Evolutionary conservation across 495 filamentous ascomycete genomes (phyloP).

Genomic region (Parathielavia hyrcaniae): DNA sequence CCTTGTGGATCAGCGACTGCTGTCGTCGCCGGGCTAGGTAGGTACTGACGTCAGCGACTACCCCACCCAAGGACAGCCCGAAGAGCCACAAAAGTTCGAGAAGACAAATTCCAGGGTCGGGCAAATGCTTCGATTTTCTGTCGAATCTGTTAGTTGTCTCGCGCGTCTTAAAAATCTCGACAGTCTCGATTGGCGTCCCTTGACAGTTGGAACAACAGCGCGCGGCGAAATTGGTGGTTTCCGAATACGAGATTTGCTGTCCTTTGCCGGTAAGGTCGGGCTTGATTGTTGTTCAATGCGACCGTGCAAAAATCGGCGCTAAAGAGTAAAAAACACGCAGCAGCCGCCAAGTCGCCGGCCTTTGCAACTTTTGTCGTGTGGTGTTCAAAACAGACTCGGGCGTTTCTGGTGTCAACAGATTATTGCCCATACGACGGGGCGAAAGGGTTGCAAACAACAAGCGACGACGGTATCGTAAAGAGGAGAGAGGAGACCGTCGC

Average conservation of each 20-base stretch:
- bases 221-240: background rate
- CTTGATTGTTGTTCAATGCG: constrained; percentile 3
- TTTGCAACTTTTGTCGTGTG: background rate
- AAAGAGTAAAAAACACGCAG: constrained; percentile 1
- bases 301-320: constrained; percentile 14
- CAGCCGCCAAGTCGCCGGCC: background rate
- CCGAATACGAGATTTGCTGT: constrained; percentile 17
- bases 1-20: constrained; percentile 12
- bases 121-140: background rate
- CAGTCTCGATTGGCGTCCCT: background rate
- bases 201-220: background rate
- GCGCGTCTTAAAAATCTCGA: background rate
- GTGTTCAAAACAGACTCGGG: background rate
- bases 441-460: background rate
- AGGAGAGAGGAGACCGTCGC: background rate
- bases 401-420: background rate
- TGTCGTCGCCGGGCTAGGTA: too few relatives aligned
- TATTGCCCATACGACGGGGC: background rate
- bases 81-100: background rate
- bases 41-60: constrained; percentile 14
- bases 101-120: background rate
- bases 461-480: background rate
- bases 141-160: background rate
- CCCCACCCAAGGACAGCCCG: background rate
- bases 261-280: background rate